These are phyloP conservation scores for Candolleomyces eurysporus DNA, from an alignment of 768 basidiomycete species.

Conservation along the genomic window DNA sequence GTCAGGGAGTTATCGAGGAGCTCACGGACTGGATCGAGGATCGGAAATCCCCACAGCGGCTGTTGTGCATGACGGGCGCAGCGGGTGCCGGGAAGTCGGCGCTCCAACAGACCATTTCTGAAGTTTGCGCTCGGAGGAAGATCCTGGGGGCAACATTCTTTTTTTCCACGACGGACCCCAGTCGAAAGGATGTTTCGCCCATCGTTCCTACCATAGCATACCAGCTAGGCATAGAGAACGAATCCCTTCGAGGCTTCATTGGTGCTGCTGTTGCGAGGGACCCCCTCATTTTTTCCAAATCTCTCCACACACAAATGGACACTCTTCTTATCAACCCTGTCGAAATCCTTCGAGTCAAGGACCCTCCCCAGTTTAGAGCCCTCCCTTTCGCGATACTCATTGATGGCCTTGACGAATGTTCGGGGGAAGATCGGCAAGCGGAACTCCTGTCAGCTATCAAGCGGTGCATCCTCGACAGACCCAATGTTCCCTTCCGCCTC, in stretches of 20 bases:
- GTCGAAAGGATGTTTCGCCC: no score
- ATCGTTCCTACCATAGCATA: constrained; percentile 11
- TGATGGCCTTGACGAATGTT: constrained; percentile 15
- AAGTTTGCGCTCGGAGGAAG: no score
- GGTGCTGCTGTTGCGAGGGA: neutral
- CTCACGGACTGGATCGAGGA: no score
- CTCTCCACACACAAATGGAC: constrained; percentile 7
- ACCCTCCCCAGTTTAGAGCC: neutral
- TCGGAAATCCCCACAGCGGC: no score
- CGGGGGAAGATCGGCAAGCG: constrained; percentile 3
- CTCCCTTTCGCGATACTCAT: constrained; percentile 2
- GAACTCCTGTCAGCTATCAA: constrained; percentile 8
- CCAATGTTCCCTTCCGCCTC: constrained; percentile 6
- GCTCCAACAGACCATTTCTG: no score
- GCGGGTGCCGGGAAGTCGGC: no score
- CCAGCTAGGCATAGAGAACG: constrained; percentile 4
- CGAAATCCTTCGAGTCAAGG: neutral
- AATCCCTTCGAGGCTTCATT: neutral
- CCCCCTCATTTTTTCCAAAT: neutral
- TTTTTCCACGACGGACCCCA: no score
- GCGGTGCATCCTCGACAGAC: neutral
- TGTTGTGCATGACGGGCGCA: no score
- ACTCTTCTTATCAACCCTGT: constrained; percentile 7
- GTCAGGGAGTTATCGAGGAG: no score
- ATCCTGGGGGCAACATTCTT: no score